Evolutionary conservation across 2,329 filamentous ascomycete genomes (phyloP).

Genomic region (Apiospora aurea): DNA sequence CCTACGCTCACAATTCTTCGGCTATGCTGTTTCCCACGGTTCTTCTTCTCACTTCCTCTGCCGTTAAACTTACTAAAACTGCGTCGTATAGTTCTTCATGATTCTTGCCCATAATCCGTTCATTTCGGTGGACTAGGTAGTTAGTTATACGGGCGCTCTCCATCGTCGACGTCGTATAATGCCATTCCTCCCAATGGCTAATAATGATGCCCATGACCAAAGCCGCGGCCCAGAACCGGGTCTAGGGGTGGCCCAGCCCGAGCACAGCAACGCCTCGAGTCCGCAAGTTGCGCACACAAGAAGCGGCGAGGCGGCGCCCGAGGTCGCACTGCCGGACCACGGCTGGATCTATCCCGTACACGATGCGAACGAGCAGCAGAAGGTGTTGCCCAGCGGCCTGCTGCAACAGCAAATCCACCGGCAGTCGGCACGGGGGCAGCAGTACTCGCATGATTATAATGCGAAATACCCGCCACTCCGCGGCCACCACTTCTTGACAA

Average conservation of each 20-base stretch:
- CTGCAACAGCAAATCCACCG: not conserved
- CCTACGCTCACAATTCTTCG: not conserved
- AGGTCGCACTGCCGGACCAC: not conserved
- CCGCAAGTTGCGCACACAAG: not conserved
- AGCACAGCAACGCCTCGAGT: not conserved
- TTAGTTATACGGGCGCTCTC: not conserved
- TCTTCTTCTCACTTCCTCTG: not conserved
- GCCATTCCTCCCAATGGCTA: not conserved
- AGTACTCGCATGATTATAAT: not conserved
- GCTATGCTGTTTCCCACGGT: not conserved
- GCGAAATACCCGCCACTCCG: not conserved
- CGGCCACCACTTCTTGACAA: not conserved
- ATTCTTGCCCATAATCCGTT: not conserved
- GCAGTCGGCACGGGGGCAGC: not conserved
- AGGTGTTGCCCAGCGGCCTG: not conserved
- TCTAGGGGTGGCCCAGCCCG: not conserved
- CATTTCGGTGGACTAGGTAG: not conserved
- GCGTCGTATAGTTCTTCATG: not conserved
- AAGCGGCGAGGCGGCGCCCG: not conserved
- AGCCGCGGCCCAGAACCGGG: not conserved
- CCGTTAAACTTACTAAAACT: not conserved
- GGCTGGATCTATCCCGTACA: conserved; percentile 5
- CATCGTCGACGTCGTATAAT: not conserved
- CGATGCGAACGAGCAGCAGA: conserved; percentile 14
- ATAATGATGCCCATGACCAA: not conserved